Evolutionary conservation across 164 flowering plant genomes (phyloP).

Genomic region (Aristolochia californica): DNA sequence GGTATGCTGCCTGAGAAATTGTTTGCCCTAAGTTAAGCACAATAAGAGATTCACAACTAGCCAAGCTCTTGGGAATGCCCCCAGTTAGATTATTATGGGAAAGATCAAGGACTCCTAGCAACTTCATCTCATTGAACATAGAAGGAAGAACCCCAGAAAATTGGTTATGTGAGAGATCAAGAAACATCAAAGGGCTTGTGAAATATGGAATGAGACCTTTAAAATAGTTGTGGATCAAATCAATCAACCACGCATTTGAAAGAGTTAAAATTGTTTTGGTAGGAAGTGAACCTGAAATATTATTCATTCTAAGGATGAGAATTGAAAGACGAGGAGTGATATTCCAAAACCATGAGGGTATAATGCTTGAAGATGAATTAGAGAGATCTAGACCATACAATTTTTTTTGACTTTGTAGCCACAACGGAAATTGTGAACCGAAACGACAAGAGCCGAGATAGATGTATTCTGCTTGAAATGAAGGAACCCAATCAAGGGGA

Average conservation of each 20-base stretch:
- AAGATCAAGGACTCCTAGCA: constrained; percentile 5
- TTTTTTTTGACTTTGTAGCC: constrained; percentile 19
- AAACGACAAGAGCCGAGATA: constrained; percentile 7
- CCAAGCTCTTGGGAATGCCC: constrained; percentile 20
- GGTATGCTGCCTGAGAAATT: constrained; percentile 26
- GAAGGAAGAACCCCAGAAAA: constrained; percentile 17
- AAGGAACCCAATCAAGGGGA: constrained; percentile 16
- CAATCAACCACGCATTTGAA: neutral
- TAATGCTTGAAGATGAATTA: constrained; percentile 10
- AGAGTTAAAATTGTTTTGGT: neutral
- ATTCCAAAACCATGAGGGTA: constrained; percentile 14
- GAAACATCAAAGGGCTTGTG: too few species aligned
- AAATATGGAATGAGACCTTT: constrained; percentile 9
- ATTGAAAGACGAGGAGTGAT: neutral
- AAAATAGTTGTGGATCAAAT: constrained; percentile 15
- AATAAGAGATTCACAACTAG: neutral
- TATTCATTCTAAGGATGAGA: constrained; percentile 13
- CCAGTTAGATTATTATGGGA: constrained; percentile 16
- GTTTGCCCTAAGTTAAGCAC: constrained; percentile 15
- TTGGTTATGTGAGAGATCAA: constrained; percentile 13
- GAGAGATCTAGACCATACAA: constrained; percentile 2
- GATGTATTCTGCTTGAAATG: constrained; percentile 12
- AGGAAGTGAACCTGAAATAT: constrained; percentile 13
- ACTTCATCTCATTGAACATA: neutral
- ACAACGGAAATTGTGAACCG: constrained; percentile 15